phyloP scores from a whole-genome alignment of 352 stramenopile species.

The Globisporangium abappressorium region DNA sequence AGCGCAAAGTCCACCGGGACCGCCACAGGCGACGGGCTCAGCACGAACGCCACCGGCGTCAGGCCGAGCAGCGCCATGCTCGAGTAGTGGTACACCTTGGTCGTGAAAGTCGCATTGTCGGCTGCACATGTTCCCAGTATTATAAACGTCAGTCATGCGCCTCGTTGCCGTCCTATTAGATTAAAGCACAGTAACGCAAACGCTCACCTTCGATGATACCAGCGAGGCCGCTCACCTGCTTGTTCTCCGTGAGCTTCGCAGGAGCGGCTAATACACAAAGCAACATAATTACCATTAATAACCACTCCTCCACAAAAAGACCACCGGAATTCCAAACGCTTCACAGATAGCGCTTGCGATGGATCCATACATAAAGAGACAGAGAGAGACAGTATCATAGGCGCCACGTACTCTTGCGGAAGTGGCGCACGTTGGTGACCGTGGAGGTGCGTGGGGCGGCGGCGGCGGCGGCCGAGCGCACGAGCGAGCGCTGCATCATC shows the following conservation, averaged over 20 bases:
- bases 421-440: constrained; percentile 52
- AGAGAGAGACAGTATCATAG: neutral
- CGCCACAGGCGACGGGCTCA: constrained; percentile 70
- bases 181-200: neutral
- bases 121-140: constrained; percentile 26
- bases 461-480: constrained; percentile 35
- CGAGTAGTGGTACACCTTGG: constrained; percentile 67
- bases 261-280: constrained; percentile 31
- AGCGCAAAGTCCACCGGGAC: constrained; percentile 80
- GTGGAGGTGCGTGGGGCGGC: constrained; percentile 30
- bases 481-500: constrained; percentile 52
- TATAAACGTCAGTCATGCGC: neutral
- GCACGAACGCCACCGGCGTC: constrained; percentile 65
- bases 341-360: neutral
- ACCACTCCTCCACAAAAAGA: constrained; percentile 12
- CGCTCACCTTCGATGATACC: constrained; percentile 67
- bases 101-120: constrained; percentile 66
- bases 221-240: constrained; percentile 57
- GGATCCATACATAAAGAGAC: neutral
- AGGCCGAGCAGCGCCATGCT: constrained; percentile 52
- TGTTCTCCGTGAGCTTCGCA: constrained; percentile 81
- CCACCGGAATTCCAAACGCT: constrained; percentile 20
- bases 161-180: neutral
- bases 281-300: neutral
- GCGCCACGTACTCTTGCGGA: constrained; percentile 62